Percentiles rank a stretch among this genome's conserved stretches.
Conservation (phyloP, 495 filamentous ascomycete genomes). For the Daldinia grandis region DNA sequence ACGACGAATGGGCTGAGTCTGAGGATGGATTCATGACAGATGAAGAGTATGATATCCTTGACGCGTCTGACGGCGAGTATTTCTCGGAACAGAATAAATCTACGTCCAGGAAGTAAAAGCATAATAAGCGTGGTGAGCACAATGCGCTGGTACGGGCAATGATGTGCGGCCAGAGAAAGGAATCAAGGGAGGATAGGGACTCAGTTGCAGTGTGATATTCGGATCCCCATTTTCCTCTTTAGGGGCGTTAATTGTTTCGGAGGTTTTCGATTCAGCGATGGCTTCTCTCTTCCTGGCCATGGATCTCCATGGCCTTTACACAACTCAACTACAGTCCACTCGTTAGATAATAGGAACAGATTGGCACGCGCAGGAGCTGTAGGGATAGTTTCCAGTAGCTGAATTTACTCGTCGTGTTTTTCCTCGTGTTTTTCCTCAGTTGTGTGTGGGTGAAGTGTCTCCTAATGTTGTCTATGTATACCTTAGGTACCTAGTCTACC, state of each 20-base stretch:
- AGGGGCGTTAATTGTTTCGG: neutral
- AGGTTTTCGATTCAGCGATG: conserved; percentile 13
- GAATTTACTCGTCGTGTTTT: conserved; percentile 27
- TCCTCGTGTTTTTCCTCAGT: conserved; percentile 2
- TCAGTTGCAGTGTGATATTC: conserved; percentile 21
- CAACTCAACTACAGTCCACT: conserved; percentile 34
- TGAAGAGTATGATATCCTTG: conserved; percentile 96
- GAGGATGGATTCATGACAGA: conserved; percentile 86
- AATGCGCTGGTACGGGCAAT: neutral
- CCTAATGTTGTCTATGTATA: neutral
- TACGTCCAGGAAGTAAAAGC: conserved; percentile 47
- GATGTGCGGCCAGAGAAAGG: neutral
- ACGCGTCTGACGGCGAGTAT: conserved; percentile 93
- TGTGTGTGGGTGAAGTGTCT: neutral
- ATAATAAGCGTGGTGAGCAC: neutral
- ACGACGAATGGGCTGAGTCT: conserved; percentile 66
- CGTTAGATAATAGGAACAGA: conserved; percentile 40
- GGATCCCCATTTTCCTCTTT: conserved; percentile 1
- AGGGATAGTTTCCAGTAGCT: conserved; percentile 33
- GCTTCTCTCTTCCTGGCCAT: conserved; percentile 8
- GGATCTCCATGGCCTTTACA: conserved; percentile 6
- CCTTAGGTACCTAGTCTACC: too few relatives aligned
- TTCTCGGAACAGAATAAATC: conserved; percentile 55
- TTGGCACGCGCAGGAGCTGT: conserved; percentile 34
- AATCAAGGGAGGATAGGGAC: neutral